Conservation (phyloP, 805 yeast genomes). For the Phaffomyces antillensis region DNA sequence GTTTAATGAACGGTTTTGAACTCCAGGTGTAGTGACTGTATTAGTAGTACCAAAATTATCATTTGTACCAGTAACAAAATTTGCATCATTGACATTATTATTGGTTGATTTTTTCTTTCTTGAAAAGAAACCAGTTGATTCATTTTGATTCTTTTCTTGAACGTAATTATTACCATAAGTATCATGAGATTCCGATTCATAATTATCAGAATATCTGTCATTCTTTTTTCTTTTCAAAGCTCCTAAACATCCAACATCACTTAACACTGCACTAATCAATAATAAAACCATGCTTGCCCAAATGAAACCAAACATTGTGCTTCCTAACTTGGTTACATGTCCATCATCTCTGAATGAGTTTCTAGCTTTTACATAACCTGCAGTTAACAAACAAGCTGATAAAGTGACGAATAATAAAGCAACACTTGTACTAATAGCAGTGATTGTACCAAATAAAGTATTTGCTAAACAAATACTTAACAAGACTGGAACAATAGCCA, state of each 20-base stretch:
- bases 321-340: constrained; percentile 37
- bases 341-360: constrained; percentile 39
- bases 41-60: neutral
- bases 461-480: constrained; percentile 19
- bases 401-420: constrained; percentile 38
- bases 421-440: constrained; percentile 18
- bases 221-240: constrained; percentile 3
- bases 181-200: constrained; percentile 22
- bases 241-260: constrained; percentile 18
- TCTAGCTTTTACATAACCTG: constrained; percentile 48
- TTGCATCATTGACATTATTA: constrained; percentile 4
- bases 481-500: constrained; percentile 36
- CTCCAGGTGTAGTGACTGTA: neutral
- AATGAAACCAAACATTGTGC: constrained; percentile 47
- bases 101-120: constrained; percentile 6
- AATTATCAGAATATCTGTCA: constrained; percentile 13
- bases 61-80: constrained; percentile 8
- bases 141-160: constrained; percentile 11
- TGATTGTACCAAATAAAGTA: constrained; percentile 13
- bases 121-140: constrained; percentile 13
- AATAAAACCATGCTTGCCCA: constrained; percentile 45
- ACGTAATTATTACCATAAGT: constrained; percentile 23
- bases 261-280: constrained; percentile 13
- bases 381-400: constrained; percentile 45
- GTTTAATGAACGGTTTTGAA: neutral